Evolutionary conservation across 768 basidiomycete genomes (phyloP).

Genomic region (Amylocystis lapponica): DNA sequence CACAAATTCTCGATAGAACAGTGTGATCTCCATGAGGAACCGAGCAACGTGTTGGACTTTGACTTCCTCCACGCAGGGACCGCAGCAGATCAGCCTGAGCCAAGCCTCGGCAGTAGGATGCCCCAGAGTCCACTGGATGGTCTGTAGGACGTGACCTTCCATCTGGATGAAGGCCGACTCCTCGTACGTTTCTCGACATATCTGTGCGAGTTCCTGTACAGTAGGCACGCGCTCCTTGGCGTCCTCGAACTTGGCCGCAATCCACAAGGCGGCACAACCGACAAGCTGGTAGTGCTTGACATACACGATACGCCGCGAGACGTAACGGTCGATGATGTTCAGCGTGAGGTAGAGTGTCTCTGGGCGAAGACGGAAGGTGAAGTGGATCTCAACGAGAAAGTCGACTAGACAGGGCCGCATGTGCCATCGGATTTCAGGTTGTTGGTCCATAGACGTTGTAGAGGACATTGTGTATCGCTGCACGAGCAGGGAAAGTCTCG

Average conservation of each 20-base stretch:
- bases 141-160: conserved; percentile 95
- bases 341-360: conserved; percentile 98
- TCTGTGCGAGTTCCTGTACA: conserved; percentile 88
- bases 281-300: conserved; percentile 99
- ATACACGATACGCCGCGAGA: conserved; percentile 96
- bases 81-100: conserved; percentile 81
- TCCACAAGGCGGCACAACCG: conserved; percentile 97
- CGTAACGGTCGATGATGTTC: conserved; percentile 99
- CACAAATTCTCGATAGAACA: conserved; percentile 96
- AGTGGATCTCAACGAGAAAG: conserved; percentile 98
- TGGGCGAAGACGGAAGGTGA: conserved; percentile 94
- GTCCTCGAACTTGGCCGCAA: conserved; percentile 98
- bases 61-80: conserved; percentile 71
- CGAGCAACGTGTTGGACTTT: conserved; percentile 94
- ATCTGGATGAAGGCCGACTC: conserved; percentile 98
- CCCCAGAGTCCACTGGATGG: conserved; percentile 94
- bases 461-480: conserved; percentile 86
- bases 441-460: conserved; percentile 97
- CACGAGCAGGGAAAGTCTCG: conserved; percentile 3
- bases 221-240: conserved; percentile 97
- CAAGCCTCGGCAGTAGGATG: conserved; percentile 98
- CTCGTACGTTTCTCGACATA: conserved; percentile 96
- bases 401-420: conserved; percentile 99
- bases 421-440: conserved; percentile 98
- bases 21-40: conserved; percentile 98